Evolutionary conservation across 164 flowering plant species (phyloP).

Genomic region (Nymphaea thermarum): DNA sequence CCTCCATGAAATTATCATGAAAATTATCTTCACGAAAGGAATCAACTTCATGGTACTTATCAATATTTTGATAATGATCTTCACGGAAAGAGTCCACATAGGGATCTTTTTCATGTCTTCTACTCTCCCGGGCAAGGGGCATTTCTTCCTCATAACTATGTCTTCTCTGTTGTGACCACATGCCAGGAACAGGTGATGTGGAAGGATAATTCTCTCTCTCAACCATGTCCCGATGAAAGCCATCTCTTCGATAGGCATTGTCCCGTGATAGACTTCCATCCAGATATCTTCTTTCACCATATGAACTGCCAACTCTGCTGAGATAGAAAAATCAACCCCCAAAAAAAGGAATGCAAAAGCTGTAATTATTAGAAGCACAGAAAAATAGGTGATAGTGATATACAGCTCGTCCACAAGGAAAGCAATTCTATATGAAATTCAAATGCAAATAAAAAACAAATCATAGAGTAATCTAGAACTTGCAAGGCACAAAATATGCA

Average conservation of each 20-base stretch:
- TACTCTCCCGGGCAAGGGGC: slow-evolving; percentile 52
- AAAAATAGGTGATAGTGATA: no score
- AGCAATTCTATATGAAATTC: neutral
- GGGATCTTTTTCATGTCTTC: slow-evolving; percentile 54
- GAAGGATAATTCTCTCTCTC: slow-evolving; percentile 71
- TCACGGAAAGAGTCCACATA: slow-evolving; percentile 46
- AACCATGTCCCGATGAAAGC: slow-evolving; percentile 42
- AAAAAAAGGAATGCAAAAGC: slow-evolving; percentile 11
- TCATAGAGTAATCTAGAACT: neutral
- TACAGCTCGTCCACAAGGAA: neutral
- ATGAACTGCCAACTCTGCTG: slow-evolving; percentile 74
- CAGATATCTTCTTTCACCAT: slow-evolving; percentile 64
- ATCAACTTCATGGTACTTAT: slow-evolving; percentile 34
- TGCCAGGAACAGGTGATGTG: slow-evolving; percentile 42
- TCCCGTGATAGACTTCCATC: slow-evolving; percentile 77
- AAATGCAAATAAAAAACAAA: neutral
- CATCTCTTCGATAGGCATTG: slow-evolving; percentile 40
- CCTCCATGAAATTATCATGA: slow-evolving; percentile 35
- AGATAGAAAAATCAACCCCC: slow-evolving; percentile 12
- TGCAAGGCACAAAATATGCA: neutral
- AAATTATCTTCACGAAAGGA: slow-evolving; percentile 42
- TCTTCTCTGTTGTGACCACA: slow-evolving; percentile 68
- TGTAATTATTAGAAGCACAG: slow-evolving; percentile 5
- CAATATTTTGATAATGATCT: slow-evolving; percentile 32
- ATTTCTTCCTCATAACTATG: slow-evolving; percentile 71